phyloP scores from a whole-genome alignment of 2,329 filamentous ascomycete species.

The Aspergillus quadricinctus region DNA sequence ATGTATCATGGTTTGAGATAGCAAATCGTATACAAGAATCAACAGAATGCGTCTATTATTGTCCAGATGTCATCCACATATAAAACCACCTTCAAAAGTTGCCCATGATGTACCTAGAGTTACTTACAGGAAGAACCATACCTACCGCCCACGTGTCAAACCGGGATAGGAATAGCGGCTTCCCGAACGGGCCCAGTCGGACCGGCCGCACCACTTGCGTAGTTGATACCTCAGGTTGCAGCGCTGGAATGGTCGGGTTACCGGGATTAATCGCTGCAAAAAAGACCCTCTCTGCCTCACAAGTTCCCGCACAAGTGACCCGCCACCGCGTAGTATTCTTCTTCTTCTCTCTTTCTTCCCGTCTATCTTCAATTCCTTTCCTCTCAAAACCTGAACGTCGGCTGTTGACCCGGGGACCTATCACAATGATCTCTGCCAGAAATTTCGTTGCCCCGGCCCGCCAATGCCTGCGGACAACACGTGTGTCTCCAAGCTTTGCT shows the following conservation, averaged over 20 bases:
- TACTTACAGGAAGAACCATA: background rate
- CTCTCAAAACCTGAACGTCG: background rate
- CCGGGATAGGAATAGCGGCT: background rate
- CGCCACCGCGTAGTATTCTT: background rate
- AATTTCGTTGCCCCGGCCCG: conserved; percentile 70
- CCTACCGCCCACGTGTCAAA: background rate
- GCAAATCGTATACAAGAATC: background rate
- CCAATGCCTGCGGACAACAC: conserved; percentile 70
- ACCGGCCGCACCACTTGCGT: background rate
- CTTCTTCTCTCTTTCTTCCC: conserved; percentile 11
- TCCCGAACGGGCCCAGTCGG: background rate
- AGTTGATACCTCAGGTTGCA: background rate
- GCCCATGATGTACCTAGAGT: too few relatives aligned
- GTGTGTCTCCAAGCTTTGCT: conserved; percentile 43
- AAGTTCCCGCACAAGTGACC: conserved; percentile 20
- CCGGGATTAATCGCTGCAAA: background rate
- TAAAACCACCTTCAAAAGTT: background rate
- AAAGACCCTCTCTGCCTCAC: conserved; percentile 1
- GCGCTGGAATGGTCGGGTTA: background rate
- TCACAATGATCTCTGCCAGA: conserved; percentile 78
- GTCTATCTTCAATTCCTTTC: conserved; percentile 7
- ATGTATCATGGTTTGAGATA: background rate
- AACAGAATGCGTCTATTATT: background rate
- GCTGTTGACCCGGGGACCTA: conserved; percentile 18
- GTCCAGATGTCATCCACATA: too few relatives aligned